phyloP scores from a whole-genome alignment of 2,329 filamentous ascomycete species.

The Mycocentrospora acerina region DNA sequence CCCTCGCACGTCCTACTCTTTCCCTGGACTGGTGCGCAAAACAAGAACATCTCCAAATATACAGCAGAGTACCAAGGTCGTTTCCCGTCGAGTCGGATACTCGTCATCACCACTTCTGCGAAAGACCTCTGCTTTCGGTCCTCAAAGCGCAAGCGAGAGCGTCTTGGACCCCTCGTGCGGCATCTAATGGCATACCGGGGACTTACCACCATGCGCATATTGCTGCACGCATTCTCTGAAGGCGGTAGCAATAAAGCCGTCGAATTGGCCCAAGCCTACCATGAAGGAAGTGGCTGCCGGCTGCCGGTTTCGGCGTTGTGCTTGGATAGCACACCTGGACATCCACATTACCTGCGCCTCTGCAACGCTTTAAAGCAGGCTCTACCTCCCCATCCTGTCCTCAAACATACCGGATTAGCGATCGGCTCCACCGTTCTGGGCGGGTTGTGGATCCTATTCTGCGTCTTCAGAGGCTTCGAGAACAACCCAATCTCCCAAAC shows the following conservation, averaged over 20 bases:
- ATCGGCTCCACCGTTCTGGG: slow-evolving; percentile 15
- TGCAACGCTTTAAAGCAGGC: slow-evolving; percentile 24
- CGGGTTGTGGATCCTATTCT: slow-evolving; percentile 20
- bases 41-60: slow-evolving; percentile 27
- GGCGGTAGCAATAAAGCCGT: slow-evolving; percentile 32
- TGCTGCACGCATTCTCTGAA: slow-evolving; percentile 34
- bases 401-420: slow-evolving; percentile 15
- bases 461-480: slow-evolving; percentile 16
- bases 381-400: slow-evolving; percentile 19
- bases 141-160: slow-evolving; percentile 17
- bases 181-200: slow-evolving; percentile 16
- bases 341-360: slow-evolving; percentile 22
- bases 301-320: slow-evolving; percentile 22
- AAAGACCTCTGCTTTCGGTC: slow-evolving; percentile 27
- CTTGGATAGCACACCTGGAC: slow-evolving; percentile 31
- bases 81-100: slow-evolving; percentile 26
- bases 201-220: slow-evolving; percentile 12
- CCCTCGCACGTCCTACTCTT: slow-evolving; percentile 28
- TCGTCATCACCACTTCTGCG: slow-evolving; percentile 28
- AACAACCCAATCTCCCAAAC: slow-evolving; percentile 25
- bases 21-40: slow-evolving; percentile 30
- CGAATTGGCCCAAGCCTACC: slow-evolving; percentile 25
- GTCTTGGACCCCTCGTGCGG: slow-evolving; percentile 21
- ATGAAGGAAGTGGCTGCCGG: slow-evolving; percentile 10
- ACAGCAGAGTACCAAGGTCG: slow-evolving; percentile 20